phyloP scores from a whole-genome alignment of 140 eudicot species.

The Stevia rebaudiana region DNA sequence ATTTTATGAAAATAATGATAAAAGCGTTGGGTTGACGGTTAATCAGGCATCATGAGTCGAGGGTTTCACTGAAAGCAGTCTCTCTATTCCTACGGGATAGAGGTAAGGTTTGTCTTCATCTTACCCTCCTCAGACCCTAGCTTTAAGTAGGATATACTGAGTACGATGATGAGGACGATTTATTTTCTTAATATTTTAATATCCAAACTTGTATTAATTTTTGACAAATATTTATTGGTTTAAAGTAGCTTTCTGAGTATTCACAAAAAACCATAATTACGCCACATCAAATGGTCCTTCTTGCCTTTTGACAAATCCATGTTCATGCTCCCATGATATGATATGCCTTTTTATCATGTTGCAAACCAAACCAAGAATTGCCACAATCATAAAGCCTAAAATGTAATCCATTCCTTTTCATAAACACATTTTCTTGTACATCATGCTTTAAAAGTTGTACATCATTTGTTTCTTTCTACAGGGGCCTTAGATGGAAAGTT shows the following conservation, averaged over 20 bases:
- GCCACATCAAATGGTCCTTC: slow-evolving; percentile 32
- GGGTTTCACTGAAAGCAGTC: no score
- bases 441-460: slow-evolving; percentile 2
- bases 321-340: slow-evolving; percentile 30
- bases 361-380: slow-evolving; percentile 19
- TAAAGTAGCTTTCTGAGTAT: not conserved
- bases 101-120: no score
- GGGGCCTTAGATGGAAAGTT: slow-evolving; percentile 11
- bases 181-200: no score
- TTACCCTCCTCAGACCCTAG: no score
- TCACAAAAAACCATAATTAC: slow-evolving; percentile 10
- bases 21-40: no score
- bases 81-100: no score
- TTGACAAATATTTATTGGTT: not conserved
- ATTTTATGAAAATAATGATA: no score
- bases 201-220: no score
- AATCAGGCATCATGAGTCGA: no score
- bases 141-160: no score
- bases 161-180: no score
- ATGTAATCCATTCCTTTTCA: slow-evolving; percentile 11
- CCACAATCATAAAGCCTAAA: slow-evolving; percentile 24
- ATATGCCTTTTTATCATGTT: slow-evolving; percentile 28
- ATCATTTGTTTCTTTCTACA: not conserved
- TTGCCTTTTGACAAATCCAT: slow-evolving; percentile 25
- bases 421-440: not conserved